A percentile compares a stretch with the other conserved stretches of the same genome.
phyloP scores from a whole-genome alignment of 805 yeast genomes.

The Schwanniomyces sp. region DNA sequence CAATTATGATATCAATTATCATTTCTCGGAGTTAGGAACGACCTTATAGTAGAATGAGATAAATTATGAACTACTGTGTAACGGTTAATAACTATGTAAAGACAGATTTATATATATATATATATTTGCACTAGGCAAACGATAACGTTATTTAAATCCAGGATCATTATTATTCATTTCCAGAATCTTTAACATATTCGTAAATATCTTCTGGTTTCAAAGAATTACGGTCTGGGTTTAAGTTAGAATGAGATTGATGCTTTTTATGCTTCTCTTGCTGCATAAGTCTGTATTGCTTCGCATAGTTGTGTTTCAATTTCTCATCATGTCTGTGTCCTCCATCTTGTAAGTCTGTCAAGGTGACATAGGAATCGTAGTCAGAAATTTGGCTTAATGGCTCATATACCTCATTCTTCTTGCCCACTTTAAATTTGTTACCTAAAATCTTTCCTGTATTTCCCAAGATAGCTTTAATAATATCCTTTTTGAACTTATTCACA shows the following conservation, averaged over 20 bases:
- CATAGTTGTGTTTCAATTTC: not conserved
- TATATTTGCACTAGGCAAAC: too few species aligned
- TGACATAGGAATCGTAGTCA: constrained; percentile 36
- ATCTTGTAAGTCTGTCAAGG: constrained; percentile 39
- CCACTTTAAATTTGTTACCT: constrained; percentile 64
- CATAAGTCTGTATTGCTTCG: not conserved
- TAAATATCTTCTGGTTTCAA: not conserved
- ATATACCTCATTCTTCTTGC: constrained; percentile 24
- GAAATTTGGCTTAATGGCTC: constrained; percentile 42
- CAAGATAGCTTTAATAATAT: constrained; percentile 55
- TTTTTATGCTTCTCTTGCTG: constrained; percentile 10
- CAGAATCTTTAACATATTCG: not conserved
- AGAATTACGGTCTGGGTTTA: not conserved
- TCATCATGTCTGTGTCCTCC: constrained; percentile 22
- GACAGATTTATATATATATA: too few species aligned
- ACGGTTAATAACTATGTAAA: too few species aligned
- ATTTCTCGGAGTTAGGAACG: too few species aligned
- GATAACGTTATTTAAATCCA: too few species aligned
- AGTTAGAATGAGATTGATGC: not conserved
- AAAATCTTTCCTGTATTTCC: constrained; percentile 74
- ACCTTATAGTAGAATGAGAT: too few species aligned
- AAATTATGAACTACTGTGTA: too few species aligned
- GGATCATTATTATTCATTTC: not conserved
- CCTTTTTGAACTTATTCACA: constrained; percentile 58
- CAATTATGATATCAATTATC: too few species aligned